phyloP scores from a whole-genome alignment of 495 filamentous ascomycete species.

The Trichoderma asperelloides region DNA sequence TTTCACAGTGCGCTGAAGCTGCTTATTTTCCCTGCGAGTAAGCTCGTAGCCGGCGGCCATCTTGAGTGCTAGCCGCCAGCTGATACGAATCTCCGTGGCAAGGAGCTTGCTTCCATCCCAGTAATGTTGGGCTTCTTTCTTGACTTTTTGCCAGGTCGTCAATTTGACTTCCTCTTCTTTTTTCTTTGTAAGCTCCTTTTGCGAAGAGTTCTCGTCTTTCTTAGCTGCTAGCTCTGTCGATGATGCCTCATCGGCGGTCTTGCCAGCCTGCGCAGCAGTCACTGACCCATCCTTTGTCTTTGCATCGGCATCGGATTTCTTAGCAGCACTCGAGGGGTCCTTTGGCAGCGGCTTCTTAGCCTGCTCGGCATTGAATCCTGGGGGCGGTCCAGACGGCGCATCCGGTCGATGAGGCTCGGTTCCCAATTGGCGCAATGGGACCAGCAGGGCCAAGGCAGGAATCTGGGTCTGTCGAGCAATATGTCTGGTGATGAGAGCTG shows the following conservation, averaged over 20 bases:
- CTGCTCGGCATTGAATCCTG: conserved; percentile 84
- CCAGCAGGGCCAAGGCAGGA: conserved; percentile 55
- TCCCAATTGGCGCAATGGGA: conserved; percentile 53
- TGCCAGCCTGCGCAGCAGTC: conserved; percentile 21
- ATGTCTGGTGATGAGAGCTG: conserved; percentile 21
- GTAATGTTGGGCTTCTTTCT: conserved; percentile 86
- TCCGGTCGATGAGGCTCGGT: conserved; percentile 56
- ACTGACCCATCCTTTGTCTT: conserved; percentile 20
- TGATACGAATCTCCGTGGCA: conserved; percentile 86
- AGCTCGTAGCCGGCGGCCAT: conserved; percentile 98
- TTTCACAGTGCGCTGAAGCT: conserved; percentile 86
- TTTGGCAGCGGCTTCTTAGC: conserved; percentile 77
- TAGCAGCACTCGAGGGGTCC: conserved; percentile 29
- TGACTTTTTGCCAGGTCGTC: conserved; percentile 84
- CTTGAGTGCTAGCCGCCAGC: conserved; percentile 79
- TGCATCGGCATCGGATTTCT: conserved; percentile 27
- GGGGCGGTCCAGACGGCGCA: conserved; percentile 61
- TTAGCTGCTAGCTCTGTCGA: conserved; percentile 26
- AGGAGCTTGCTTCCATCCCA: conserved; percentile 99
- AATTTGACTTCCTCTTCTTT: conserved; percentile 73
- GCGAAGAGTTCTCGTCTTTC: conserved; percentile 16
- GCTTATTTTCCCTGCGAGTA: conserved; percentile 82
- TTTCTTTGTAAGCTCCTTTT: conserved; percentile 19
- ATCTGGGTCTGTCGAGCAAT: conserved; percentile 24
- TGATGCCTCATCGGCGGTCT: conserved; percentile 20